These are phyloP conservation scores for Thymus mandschuricus DNA, from an alignment of 257 asterid species.

Conservation along the genomic window DNA sequence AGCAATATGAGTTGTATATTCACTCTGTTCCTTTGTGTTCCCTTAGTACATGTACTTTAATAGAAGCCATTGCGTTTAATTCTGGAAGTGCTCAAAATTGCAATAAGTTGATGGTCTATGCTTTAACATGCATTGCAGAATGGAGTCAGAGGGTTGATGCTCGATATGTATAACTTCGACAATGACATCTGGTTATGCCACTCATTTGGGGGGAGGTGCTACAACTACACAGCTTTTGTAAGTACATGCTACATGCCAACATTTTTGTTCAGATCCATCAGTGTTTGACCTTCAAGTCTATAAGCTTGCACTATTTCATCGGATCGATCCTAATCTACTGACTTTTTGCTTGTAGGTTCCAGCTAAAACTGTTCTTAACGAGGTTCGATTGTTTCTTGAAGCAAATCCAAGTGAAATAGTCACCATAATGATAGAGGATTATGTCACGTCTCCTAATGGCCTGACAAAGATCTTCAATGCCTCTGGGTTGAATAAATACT, in stretches of 20 bases:
- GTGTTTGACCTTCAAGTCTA: conserved; percentile 3
- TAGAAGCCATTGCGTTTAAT: conserved; percentile 3
- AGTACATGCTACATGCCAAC: conserved; percentile 37
- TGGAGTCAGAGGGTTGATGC: conserved; percentile 96
- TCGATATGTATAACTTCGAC: conserved; percentile 86
- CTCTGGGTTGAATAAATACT: conserved; percentile 73
- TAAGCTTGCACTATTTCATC: conserved; percentile 1
- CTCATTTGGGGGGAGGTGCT: conserved; percentile 84
- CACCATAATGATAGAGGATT: conserved; percentile 87
- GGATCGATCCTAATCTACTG: conserved; percentile 27
- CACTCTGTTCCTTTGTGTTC: background rate
- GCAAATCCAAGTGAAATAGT: conserved; percentile 86
- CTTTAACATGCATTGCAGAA: conserved; percentile 60
- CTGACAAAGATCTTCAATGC: conserved; percentile 67
- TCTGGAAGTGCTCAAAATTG: background rate
- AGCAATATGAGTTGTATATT: background rate
- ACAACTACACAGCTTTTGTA: conserved; percentile 91
- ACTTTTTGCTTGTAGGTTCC: conserved; percentile 62
- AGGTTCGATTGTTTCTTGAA: conserved; percentile 73
- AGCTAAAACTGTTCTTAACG: conserved; percentile 74
- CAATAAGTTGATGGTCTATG: conserved; percentile 22
- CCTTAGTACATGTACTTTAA: background rate
- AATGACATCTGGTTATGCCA: conserved; percentile 95
- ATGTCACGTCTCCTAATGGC: conserved; percentile 77
- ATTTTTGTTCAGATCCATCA: background rate